Evolutionary conservation across 345 rosid species (phyloP).

Genomic region (Turritis glabra): DNA sequence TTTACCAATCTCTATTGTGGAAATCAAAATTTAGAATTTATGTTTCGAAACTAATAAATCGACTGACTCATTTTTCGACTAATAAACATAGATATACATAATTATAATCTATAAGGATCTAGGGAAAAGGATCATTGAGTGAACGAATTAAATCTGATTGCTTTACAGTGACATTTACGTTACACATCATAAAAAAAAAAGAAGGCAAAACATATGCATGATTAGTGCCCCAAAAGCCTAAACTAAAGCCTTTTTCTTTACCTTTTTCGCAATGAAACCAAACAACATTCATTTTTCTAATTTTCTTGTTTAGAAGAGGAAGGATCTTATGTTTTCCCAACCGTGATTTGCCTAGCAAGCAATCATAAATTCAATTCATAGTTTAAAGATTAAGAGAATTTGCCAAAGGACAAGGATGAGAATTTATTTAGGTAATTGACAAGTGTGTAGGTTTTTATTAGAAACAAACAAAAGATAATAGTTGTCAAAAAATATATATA

Average conservation of each 20-base stretch:
- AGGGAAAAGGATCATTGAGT: background rate
- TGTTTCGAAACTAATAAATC: background rate
- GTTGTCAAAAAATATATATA: background rate
- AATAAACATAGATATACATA: background rate
- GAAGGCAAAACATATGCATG: background rate
- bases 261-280: background rate
- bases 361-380: background rate
- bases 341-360: background rate
- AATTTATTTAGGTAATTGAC: background rate
- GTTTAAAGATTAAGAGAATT: background rate
- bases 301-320: background rate
- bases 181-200: background rate
- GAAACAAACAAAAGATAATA: background rate
- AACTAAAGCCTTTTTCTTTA: background rate
- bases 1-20: background rate
- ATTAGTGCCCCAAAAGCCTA: background rate
- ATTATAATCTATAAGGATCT: background rate
- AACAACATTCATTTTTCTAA: background rate
- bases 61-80: background rate
- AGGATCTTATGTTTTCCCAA: background rate
- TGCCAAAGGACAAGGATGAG: background rate
- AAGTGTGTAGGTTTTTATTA: background rate
- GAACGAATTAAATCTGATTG: background rate
- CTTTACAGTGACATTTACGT: background rate
- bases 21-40: background rate